phyloP scores from a whole-genome alignment of 352 stramenopile genomes.

The Pythium brachiatum region DNA sequence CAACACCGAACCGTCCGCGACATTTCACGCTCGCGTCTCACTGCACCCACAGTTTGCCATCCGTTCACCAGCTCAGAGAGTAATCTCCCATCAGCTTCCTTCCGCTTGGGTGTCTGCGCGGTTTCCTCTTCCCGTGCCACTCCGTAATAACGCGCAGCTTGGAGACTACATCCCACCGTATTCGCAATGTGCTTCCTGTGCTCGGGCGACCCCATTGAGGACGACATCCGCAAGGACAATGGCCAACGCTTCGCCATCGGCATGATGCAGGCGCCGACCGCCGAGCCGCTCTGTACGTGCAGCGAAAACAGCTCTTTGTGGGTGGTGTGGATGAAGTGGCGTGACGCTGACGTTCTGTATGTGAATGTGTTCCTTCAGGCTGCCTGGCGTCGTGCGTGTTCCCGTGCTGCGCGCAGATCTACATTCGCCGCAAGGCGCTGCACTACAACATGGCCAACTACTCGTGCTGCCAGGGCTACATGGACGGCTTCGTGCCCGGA shows the following conservation, averaged over 20 bases:
- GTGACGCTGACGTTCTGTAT: neutral
- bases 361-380: constrained; percentile 27
- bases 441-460: constrained; percentile 93
- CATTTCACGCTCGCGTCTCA: neutral
- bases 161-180: no score
- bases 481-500: constrained; percentile 88
- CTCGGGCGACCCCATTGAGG: constrained; percentile 63
- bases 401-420: constrained; percentile 87
- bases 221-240: constrained; percentile 70
- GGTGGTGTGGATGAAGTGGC: no score
- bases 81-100: no score
- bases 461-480: constrained; percentile 92
- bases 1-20: neutral
- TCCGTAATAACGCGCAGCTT: no score
- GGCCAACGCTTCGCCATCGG: constrained; percentile 74
- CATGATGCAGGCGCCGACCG: constrained; percentile 84
- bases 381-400: constrained; percentile 77
- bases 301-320: no score
- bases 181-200: constrained; percentile 64
- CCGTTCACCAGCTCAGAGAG: neutral
- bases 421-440: constrained; percentile 90
- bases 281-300: constrained; percentile 81
- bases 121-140: no score
- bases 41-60: neutral
- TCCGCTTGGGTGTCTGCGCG: no score